Evolutionary conservation across 352 stramenopile genomes (phyloP).

Genomic region (Globisporangium polare): DNA sequence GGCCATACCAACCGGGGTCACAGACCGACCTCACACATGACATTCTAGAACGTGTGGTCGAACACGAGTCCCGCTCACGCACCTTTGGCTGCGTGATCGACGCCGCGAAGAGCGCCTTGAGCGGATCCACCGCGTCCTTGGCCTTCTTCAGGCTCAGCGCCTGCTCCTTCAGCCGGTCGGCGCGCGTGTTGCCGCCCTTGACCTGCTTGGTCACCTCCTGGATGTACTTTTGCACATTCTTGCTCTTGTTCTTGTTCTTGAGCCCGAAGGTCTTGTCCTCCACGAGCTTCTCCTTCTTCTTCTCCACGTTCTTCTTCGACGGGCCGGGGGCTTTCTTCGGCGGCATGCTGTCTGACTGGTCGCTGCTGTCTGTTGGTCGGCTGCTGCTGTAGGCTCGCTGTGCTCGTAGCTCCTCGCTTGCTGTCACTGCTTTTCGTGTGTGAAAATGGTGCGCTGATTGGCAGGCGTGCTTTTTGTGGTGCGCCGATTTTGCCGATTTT

Average conservation of each 20-base stretch:
- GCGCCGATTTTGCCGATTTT: no score
- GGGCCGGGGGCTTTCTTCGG: constrained; percentile 64
- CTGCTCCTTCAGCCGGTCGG: constrained; percentile 73
- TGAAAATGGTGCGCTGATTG: neutral
- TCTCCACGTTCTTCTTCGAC: constrained; percentile 88
- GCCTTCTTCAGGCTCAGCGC: constrained; percentile 76
- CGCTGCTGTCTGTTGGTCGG: neutral
- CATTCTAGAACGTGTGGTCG: constrained; percentile 9
- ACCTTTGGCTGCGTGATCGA: constrained; percentile 87
- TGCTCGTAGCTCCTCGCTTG: neutral
- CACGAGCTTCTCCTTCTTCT: constrained; percentile 91
- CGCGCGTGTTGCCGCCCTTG: constrained; percentile 73
- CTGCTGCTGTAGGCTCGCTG: neutral
- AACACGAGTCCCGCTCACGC: neutral
- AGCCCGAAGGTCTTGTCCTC: constrained; percentile 99
- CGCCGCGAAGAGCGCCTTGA: constrained; percentile 82
- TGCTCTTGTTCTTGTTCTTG: constrained; percentile 99
- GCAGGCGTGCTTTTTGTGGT: neutral
- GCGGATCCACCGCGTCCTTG: constrained; percentile 63
- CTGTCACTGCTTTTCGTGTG: neutral
- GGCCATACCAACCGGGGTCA: neutral
- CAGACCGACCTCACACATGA: neutral
- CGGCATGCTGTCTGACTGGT: constrained; percentile 40
- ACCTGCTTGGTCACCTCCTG: constrained; percentile 89
- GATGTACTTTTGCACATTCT: constrained; percentile 94